These are phyloP conservation scores for Blastobotrys malaysiensis DNA, from an alignment of 1,139 yeast genomes.

Conservation along the genomic window DNA sequence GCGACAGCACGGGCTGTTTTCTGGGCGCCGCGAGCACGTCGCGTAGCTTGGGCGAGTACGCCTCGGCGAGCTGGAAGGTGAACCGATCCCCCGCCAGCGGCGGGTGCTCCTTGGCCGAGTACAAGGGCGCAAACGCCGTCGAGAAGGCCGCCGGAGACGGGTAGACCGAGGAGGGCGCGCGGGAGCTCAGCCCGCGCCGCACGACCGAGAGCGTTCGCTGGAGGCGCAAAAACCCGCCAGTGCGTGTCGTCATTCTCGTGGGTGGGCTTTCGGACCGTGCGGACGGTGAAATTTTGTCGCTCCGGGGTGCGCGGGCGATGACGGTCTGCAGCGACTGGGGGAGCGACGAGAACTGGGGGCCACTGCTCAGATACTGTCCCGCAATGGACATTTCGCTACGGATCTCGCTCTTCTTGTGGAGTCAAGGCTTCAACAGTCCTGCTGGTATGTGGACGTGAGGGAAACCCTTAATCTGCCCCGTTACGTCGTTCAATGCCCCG, in stretches of 20 bases:
- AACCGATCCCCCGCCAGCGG: constrained; percentile 4
- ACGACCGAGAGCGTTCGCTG: not conserved
- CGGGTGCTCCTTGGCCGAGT: not conserved
- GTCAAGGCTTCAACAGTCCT: too few species aligned
- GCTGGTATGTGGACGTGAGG: not conserved
- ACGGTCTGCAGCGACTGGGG: not conserved
- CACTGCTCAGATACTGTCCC: not conserved
- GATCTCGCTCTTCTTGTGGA: not conserved
- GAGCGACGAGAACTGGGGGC: not conserved
- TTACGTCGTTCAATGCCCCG: too few species aligned
- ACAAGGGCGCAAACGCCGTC: not conserved
- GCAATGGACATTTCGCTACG: not conserved
- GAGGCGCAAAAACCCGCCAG: not conserved
- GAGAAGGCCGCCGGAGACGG: not conserved
- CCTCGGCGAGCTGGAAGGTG: constrained; percentile 11
- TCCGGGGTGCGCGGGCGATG: constrained; percentile 1
- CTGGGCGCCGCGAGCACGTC: not conserved
- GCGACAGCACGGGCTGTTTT: constrained; percentile 1
- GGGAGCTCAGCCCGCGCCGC: constrained; percentile 1
- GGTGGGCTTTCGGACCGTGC: not conserved
- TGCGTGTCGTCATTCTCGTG: not conserved
- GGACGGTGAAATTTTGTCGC: not conserved
- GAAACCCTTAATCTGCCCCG: not conserved
- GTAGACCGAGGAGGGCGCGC: not conserved
- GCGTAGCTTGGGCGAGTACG: constrained; percentile 13